Evolutionary conservation across 306 rosid species (phyloP), one percentile per base, ranked within the genome.

Genomic region (Cicer yamashitae): DNA sequence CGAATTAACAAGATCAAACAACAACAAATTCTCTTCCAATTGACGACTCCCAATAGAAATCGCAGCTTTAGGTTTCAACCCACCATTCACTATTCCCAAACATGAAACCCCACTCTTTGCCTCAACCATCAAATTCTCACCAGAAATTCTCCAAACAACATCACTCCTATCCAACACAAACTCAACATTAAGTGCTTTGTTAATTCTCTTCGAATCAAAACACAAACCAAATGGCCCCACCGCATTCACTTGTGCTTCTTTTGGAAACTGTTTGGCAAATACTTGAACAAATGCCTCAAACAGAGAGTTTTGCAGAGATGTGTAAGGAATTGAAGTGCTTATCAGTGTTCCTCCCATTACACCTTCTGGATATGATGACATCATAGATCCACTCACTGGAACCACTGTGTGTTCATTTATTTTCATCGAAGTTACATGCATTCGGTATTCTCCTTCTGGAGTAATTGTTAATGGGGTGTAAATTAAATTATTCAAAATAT

Each of bases 171-270:
- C 84, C 76, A 87, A 17, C 46, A 81, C 82, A 25, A 92, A 73
- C 18, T 88, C 89, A 10, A 88, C 71, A 45, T 10, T 39, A 0
- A 91, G 86, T 14, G 12, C 71, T 0, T 1, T 1, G 1, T n/a
- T 5, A 3, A 84, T 8, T 10, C 22, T 80, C 0, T 25, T 74
- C 0, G 88, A 62, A 9, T 88, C 74, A 11, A 71, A 85, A 34
- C 96, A 92, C 3, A 66, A 0, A 7, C 81, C 89, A 50, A 90
- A 90, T 0, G 93, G 91, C 7, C 52, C 84, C 52, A 84, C 84
- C 0, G 91, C 44, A 2, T 68, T 64, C 56, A 88, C 85, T 2
- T 41, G 80, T 0, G 80, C 75, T 1, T 77, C 53, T 25, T 48
- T 73, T 0, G 79, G 62, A 3, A 81, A 9, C 34, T 90, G 77